Conservation (phyloP, 2,329 filamentous ascomycete genomes). For the Scleromitrula shiraiana region DNA sequence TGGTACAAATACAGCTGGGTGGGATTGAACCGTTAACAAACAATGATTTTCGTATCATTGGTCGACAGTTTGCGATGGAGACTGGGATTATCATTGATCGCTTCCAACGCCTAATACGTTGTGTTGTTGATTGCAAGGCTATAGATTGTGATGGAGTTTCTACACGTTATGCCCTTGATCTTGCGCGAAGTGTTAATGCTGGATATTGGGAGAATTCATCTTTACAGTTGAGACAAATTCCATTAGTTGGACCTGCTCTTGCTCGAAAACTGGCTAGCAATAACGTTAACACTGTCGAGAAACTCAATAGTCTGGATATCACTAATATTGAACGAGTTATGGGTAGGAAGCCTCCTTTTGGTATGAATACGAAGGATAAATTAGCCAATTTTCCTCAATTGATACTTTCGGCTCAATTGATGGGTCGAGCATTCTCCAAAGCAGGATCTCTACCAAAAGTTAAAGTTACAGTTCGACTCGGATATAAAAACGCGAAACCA, state of each 20-base stretch:
- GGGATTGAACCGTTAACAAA: slow-evolving; percentile 53
- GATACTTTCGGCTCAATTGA: slow-evolving; percentile 33
- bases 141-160: slow-evolving; percentile 54
- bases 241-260: slow-evolving; percentile 66
- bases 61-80: slow-evolving; percentile 51
- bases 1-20: slow-evolving; percentile 70
- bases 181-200: slow-evolving; percentile 69
- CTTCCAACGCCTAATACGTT: slow-evolving; percentile 61
- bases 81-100: slow-evolving; percentile 58
- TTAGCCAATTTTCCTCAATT: slow-evolving; percentile 63
- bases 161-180: slow-evolving; percentile 62
- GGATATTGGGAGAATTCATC: slow-evolving; percentile 70
- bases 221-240: slow-evolving; percentile 75
- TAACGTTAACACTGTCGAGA: slow-evolving; percentile 63
- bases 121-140: slow-evolving; percentile 65
- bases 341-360: slow-evolving; percentile 76
- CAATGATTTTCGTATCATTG: slow-evolving; percentile 46
- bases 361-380: slow-evolving; percentile 56
- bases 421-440: slow-evolving; percentile 25
- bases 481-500: slow-evolving; percentile 61
- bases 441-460: slow-evolving; percentile 42
- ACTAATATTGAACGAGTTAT: slow-evolving; percentile 69
- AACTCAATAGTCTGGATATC: slow-evolving; percentile 58
- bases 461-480: slow-evolving; percentile 57
- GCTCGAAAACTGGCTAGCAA: slow-evolving; percentile 65